Conservation (phyloP, 306 rosid species). For the Quercus variabilis region DNA sequence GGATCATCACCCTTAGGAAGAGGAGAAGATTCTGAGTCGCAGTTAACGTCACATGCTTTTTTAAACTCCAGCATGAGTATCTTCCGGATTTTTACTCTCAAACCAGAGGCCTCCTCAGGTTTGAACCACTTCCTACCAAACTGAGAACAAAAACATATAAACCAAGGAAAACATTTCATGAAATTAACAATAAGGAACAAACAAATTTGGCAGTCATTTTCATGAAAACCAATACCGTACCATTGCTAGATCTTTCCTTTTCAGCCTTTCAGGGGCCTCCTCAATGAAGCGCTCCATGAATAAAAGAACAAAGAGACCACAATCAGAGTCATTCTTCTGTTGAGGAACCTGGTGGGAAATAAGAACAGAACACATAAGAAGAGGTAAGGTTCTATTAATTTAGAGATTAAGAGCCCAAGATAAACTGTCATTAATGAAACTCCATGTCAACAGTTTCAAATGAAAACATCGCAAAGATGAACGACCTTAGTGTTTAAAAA, state of each 20-base stretch:
- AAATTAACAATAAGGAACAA: background rate
- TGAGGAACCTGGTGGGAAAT: slow-evolving; percentile 81
- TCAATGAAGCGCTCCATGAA: slow-evolving; percentile 86
- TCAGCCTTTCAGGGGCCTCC: slow-evolving; percentile 74
- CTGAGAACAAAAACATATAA: slow-evolving; percentile 37
- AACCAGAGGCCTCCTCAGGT: slow-evolving; percentile 80
- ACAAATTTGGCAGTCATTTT: background rate
- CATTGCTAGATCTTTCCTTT: slow-evolving; percentile 65
- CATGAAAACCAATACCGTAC: slow-evolving; percentile 31
- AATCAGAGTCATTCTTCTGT: slow-evolving; percentile 87
- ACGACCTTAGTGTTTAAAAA: background rate
- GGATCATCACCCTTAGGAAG: background rate
- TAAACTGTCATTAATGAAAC: background rate
- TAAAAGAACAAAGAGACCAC: slow-evolving; percentile 87
- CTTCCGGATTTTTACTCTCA: slow-evolving; percentile 66
- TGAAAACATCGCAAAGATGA: background rate
- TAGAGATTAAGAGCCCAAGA: background rate
- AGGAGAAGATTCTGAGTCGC: slow-evolving; percentile 22
- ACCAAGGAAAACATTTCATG: slow-evolving; percentile 4
- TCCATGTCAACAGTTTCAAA: background rate
- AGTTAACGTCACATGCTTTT: slow-evolving; percentile 19
- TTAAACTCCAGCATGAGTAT: slow-evolving; percentile 56
- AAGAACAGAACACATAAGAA: background rate
- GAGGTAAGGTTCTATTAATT: background rate
- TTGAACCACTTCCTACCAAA: slow-evolving; percentile 84